Base-by-base conservation (phyloP, 2,329 filamentous ascomycete genomes). In the Scedosporium boydii region DNA sequence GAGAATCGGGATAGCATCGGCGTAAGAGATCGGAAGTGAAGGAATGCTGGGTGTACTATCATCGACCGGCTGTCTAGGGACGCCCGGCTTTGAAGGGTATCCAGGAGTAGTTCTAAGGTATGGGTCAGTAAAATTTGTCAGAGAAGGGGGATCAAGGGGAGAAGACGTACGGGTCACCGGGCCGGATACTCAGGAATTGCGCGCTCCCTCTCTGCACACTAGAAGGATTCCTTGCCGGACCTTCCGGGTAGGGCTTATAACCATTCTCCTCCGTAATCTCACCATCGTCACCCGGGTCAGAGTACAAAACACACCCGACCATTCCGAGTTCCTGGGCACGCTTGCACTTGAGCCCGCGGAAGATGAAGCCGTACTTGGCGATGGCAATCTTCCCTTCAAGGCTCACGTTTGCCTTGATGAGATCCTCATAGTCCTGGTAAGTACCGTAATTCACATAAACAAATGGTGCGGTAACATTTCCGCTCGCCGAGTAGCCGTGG, bases 401-500 rank as follows among this genome's bases (percentile, higher is more conserved):
- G 63, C 83, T 86, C 63, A 97, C 76, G 66, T 91, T 91, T 44
- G 90, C 88, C 46, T 85, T 81, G 53, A 88, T 70, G 14, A 98
- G 80, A 66, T 96, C 91, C 68, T 95, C 88, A 67, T 87, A 98
- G 71, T 98, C 93, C 66, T 82, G 77, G 70, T 87, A 96, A 0
- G 90, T 95, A 60, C 93, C 93, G 70, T 95, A 96, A 74, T 97
- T 97, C 72, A 90, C 91, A 70, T 88, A 98, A 38, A 96, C 90
- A 67, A 90, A 95, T 14, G 86, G 84, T 2, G 86, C 91, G 0
- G 93, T 97, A 58, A 96, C 93, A 72, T 98, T 96, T 29, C 93
- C 93, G 64, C 82, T 93, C 4, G 92, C 92, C 3, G 91, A 96
- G 74, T 97, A 98, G 61, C 93, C 95, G 71, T 98, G 93, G 77